Evolutionary conservation across 2,329 filamentous ascomycete species (phyloP), one percentile per base, ranked within the genome.

Genomic region (Fusarium metavorans): DNA sequence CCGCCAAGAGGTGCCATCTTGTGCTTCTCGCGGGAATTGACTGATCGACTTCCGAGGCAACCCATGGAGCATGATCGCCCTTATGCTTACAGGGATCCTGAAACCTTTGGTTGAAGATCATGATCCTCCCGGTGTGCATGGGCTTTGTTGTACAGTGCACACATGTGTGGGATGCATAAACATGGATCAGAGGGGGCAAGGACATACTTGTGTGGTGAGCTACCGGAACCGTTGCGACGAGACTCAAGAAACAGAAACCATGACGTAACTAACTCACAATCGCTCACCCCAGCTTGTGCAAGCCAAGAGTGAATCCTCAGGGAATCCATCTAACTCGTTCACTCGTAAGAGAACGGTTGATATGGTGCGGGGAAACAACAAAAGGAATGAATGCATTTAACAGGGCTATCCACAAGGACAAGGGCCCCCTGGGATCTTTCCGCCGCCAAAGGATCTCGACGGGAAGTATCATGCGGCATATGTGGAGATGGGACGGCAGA

Each of bases 401-500:
- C 45, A 27, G 16, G 48, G 25, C 48, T n/a, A 3, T 7, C 16
- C 9, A 45, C 48, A 14, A 4, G 18, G 18, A 32, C 27, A 32
- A 7, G 48, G 16, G n/a, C 18, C 18, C 48, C 48, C 48, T 30
- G 48, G 18, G 32, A 30, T 30, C 48, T 32, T 54, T 32, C 48
- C 27, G 48, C 27, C 27, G 11, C 11, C 48, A 32, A 20, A 54
- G 27, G 34, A 57, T 57, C 34, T 57, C 11, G 54, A 18, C 23
- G 60, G 57, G 74, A 77, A 6, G 75, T 75, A 58, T 81, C 79
- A 7, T 78, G 64, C 32, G 34, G 34, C 54, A 57, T 57, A 57
- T 37, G 34, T 57, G 54, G 48, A 32, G 48, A 54, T 32, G 25
- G 27, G 27, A 54, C 27, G 48, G 48, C 18, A 54, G 16, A 50